Evolutionary conservation across 768 basidiomycete species (phyloP).

Genomic region (Suillus placidus): DNA sequence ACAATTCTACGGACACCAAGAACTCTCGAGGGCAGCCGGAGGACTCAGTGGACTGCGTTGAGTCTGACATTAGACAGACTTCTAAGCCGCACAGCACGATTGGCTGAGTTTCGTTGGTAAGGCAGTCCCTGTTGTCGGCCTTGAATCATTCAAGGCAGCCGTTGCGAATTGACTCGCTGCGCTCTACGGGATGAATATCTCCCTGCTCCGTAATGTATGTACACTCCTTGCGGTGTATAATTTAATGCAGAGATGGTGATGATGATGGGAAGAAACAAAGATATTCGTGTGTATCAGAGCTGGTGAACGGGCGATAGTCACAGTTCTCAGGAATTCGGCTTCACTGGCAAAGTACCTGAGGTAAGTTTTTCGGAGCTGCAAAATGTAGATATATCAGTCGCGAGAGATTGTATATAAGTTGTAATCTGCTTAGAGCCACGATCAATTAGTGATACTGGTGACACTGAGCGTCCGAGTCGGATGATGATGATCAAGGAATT

Average conservation of each 20-base stretch:
- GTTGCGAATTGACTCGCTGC: background rate
- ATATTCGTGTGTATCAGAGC: slow-evolving; percentile 7
- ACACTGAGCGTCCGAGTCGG: background rate
- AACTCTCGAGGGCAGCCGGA: slow-evolving; percentile 48
- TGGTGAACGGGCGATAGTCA: background rate
- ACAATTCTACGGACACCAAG: slow-evolving; percentile 63
- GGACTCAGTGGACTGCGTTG: slow-evolving; percentile 3
- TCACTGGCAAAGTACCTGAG: background rate
- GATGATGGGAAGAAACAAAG: background rate
- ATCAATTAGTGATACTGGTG: background rate
- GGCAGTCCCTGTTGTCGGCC: background rate
- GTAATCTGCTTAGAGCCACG: background rate
- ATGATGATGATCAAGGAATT: background rate
- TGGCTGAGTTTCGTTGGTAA: background rate
- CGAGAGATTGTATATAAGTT: too few species aligned
- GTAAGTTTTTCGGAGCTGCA: background rate
- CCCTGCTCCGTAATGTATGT: background rate
- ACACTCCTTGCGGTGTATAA: background rate
- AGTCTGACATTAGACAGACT: slow-evolving; percentile 8
- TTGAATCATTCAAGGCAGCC: slow-evolving; percentile 1
- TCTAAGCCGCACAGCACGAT: slow-evolving; percentile 3
- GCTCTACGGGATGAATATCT: background rate
- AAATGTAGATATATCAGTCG: background rate
- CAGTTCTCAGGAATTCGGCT: slow-evolving; percentile 3
- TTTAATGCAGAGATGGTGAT: slow-evolving; percentile 1